phyloP scores from a whole-genome alignment of 352 stramenopile genomes.

The Globisporangium perplexum region DNA sequence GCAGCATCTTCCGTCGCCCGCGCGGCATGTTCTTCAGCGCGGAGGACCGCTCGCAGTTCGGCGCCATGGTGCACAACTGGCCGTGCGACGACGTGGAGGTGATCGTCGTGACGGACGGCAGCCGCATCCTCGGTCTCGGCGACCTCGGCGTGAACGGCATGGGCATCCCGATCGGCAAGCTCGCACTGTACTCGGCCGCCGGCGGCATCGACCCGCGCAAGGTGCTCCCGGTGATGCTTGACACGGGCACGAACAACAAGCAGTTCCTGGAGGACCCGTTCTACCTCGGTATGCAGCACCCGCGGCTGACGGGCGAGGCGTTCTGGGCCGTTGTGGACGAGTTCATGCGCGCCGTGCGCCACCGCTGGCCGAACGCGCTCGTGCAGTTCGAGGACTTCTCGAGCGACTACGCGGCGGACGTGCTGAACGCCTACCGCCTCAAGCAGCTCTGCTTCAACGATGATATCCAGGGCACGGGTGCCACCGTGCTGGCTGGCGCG shows the following conservation, averaged over 20 bases:
- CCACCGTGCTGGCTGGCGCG: slow-evolving; percentile 90
- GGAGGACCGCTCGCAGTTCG: slow-evolving; percentile 88
- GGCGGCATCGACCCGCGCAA: slow-evolving; percentile 93
- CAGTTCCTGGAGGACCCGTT: slow-evolving; percentile 90
- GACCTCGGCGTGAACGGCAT: slow-evolving; percentile 97
- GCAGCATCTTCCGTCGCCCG: slow-evolving; percentile 84
- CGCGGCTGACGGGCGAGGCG: slow-evolving; percentile 82
- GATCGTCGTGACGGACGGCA: slow-evolving; percentile 97
- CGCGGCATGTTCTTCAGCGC: slow-evolving; percentile 95
- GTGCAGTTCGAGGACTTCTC: slow-evolving; percentile 98
- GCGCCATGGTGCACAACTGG: slow-evolving; percentile 94
- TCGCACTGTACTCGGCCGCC: slow-evolving; percentile 92
- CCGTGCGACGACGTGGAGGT: slow-evolving; percentile 94
- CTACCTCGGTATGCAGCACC: slow-evolving; percentile 93
- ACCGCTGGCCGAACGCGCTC: slow-evolving; percentile 91
- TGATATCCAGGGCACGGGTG: slow-evolving; percentile 97
- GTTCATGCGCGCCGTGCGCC: slow-evolving; percentile 78
- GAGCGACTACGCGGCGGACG: slow-evolving; percentile 79
- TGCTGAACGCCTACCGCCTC: slow-evolving; percentile 94
- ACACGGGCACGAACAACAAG: slow-evolving; percentile 97
- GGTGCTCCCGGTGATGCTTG: slow-evolving; percentile 92
- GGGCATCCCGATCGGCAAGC: slow-evolving; percentile 97
- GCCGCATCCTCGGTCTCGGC: slow-evolving; percentile 94
- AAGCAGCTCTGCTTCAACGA: slow-evolving; percentile 96
- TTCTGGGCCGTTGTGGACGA: slow-evolving; percentile 97